Percentiles rank a stretch among this genome's conserved stretches.
Evolutionary conservation across 2,329 filamentous ascomycete genomes (phyloP).

Genomic region (Harringtonia aguacate): DNA sequence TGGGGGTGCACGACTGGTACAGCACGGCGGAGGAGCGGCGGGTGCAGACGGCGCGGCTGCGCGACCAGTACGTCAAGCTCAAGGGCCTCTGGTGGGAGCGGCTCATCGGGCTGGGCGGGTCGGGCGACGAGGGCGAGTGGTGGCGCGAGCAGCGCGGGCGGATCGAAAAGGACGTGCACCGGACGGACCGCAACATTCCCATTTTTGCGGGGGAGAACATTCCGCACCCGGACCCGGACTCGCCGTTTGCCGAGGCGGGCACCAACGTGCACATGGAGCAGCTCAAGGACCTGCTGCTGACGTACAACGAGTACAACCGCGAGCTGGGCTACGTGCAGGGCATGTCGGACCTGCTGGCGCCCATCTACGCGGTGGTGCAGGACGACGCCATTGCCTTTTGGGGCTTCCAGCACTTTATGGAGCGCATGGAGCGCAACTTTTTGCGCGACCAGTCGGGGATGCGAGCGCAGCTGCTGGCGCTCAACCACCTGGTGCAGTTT

Average conservation of each 20-base stretch:
- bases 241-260: constrained; percentile 82
- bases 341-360: constrained; percentile 93
- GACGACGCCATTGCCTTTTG: constrained; percentile 96
- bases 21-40: constrained; percentile 78
- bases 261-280: constrained; percentile 98
- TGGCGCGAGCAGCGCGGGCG: constrained; percentile 90
- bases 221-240: constrained; percentile 90
- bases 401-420: constrained; percentile 94
- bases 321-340: constrained; percentile 96
- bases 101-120: constrained; percentile 70
- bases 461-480: constrained; percentile 78
- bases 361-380: constrained; percentile 94
- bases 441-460: constrained; percentile 92
- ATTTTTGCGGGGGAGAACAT: constrained; percentile 95
- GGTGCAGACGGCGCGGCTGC: constrained; percentile 69
- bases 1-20: constrained; percentile 90
- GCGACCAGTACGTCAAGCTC: constrained; percentile 88
- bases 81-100: constrained; percentile 97
- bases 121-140: constrained; percentile 79
- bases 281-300: constrained; percentile 97
- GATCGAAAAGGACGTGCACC: constrained; percentile 97
- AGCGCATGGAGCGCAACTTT: constrained; percentile 96
- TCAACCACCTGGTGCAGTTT: constrained; percentile 91
- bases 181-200: constrained; percentile 89
- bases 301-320: constrained; percentile 96